Evolutionary conservation across 1,284 basidiomycete genomes (phyloP).

Genomic region (Trichosporon coremiiforme): DNA sequence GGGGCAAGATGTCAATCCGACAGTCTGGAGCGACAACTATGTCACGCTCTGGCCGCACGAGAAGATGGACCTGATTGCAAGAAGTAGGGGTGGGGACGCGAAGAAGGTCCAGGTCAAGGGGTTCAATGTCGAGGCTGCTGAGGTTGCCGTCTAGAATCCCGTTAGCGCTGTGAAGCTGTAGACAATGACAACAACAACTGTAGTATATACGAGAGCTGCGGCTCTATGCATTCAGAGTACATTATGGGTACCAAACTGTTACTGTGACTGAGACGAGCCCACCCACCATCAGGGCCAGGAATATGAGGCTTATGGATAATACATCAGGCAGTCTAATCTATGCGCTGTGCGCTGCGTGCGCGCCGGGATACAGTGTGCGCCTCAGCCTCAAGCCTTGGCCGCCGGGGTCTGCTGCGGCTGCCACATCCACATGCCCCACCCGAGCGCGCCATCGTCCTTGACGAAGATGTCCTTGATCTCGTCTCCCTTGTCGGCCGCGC

Average conservation of each 20-base stretch:
- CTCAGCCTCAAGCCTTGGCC: neutral
- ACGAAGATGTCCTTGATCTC: constrained; percentile 43
- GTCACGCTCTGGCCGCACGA: constrained; percentile 8
- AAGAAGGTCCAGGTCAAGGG: neutral
- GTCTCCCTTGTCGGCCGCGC: constrained; percentile 37
- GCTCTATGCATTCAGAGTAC: too few relatives aligned
- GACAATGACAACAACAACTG: too few relatives aligned
- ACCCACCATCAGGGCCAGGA: too few relatives aligned
- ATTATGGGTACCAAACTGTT: too few relatives aligned
- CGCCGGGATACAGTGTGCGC: too few relatives aligned
- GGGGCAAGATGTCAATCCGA: neutral
- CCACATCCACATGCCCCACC: constrained; percentile 56
- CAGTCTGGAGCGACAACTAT: constrained; percentile 11
- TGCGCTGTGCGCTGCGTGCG: too few relatives aligned
- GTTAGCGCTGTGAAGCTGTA: too few relatives aligned
- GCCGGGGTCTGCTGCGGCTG: constrained; percentile 18
- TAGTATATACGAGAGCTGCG: too few relatives aligned
- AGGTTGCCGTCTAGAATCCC: neutral
- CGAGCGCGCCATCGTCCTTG: constrained; percentile 40
- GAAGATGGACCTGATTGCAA: neutral
- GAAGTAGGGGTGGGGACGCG: neutral
- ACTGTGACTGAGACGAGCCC: too few relatives aligned
- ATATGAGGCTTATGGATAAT: too few relatives aligned
- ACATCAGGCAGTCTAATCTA: too few relatives aligned
- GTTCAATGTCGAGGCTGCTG: neutral